A percentile compares a stretch with the other conserved stretches of the same genome.
Conservation (phyloP, 78 protist species). For the Dictyostelium purpureum region DNA sequence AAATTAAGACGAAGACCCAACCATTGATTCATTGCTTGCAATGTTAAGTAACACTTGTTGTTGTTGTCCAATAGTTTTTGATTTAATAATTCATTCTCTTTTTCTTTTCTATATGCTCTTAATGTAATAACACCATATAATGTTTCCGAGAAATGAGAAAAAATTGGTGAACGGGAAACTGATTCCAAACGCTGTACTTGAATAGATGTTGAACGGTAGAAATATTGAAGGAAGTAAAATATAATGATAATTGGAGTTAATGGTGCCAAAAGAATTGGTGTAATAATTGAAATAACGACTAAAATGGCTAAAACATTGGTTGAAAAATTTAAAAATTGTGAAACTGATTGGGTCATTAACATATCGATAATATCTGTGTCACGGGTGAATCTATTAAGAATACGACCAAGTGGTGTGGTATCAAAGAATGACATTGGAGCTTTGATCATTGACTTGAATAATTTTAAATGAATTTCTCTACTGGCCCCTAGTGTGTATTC, state of each 20-base stretch:
- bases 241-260: conserved; percentile 27
- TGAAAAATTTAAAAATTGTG: conserved; percentile 21
- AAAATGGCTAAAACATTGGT: conserved; percentile 15
- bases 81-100: not conserved
- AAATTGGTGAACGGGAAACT: conserved; percentile 87
- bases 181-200: conserved; percentile 91
- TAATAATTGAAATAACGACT: conserved; percentile 3
- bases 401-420: conserved; percentile 98
- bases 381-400: conserved; percentile 96
- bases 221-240: conserved; percentile 36
- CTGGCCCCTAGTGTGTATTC: conserved; percentile 5
- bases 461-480: not conserved
- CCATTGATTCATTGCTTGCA: conserved; percentile 78
- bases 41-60: conserved; percentile 1
- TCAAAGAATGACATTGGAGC: conserved; percentile 97
- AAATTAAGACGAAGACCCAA: conserved; percentile 86
- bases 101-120: conserved; percentile 40
- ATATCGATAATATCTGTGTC: conserved; percentile 82
- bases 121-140: conserved; percentile 69
- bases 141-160: conserved; percentile 84
- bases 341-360: conserved; percentile 5
- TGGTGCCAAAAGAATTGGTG: conserved; percentile 27
- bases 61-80: not conserved
- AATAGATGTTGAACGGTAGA: conserved; percentile 34
- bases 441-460: conserved; percentile 17